Base-by-base conservation (phyloP, 176 grass and related monocot genomes). In the Echinochloa phyllopogon region DNA sequence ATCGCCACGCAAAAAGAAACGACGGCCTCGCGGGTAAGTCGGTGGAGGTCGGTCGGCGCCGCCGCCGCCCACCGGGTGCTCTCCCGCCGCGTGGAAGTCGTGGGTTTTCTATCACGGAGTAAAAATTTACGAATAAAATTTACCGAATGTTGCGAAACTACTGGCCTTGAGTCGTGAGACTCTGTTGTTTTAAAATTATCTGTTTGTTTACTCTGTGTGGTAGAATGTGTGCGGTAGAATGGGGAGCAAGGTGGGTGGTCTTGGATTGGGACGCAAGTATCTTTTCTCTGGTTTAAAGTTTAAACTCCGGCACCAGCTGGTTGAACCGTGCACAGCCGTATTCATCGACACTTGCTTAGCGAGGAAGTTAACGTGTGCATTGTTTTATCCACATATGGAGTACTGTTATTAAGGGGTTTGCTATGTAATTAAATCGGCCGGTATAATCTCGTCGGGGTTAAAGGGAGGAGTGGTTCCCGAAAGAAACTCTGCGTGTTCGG, bases 41-140 rank as follows among this genome's bases (percentile, higher is more conserved):
- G 88, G 79, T 13, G 79, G 83, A 82, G n/a, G 88, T 82, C 83
- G 65, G 78, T 52, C 83, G 29, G 29, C 8, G 65, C 48, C n/a
- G 75, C 66, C 27, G 72, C 58, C 49, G 72, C 57, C 23, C 9
- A 40, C 47, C 17, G 29, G 38, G 12, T 24, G 20, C 8, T 41
- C 24, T 41, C 5, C 24, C 13, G 64, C 48, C 63, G 48, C 78
- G 78, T 81, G 64, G 23, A 42, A 18, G 16, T 68, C 47, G 4
- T 40, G 44, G 0, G 3, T 13, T 48, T 15, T 29, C 17, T 10
- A n/a, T n/a, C n/a, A n/a, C n/a, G n/a, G n/a, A n/a, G 51, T 84
- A 66, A 27, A 61, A 74, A 72, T 7, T 44, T 44, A 11, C 68
- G 42, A n/a, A n/a, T n/a, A 27, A 61, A 74, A 72, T 7, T 44